phyloP scores from a whole-genome alignment of 2,329 filamentous ascomycete species.

The Xylaria sp. region DNA sequence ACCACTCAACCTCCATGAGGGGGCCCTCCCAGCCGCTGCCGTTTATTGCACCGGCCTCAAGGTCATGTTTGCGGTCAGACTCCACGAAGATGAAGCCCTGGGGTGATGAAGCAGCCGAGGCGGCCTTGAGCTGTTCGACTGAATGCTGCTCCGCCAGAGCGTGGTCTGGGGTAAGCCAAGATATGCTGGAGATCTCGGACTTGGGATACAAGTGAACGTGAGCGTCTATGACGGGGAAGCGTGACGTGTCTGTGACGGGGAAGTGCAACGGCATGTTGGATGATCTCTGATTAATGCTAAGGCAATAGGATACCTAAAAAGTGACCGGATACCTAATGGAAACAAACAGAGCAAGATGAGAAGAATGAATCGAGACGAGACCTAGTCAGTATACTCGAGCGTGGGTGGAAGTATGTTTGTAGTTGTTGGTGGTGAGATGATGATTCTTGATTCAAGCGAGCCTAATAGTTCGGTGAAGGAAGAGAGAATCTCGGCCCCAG shows the following conservation, averaged over 20 bases:
- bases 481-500: neutral
- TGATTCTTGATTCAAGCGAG: neutral
- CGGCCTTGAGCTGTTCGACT: conserved; percentile 55
- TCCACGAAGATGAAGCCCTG: conserved; percentile 78
- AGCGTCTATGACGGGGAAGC: conserved; percentile 69
- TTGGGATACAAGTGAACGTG: conserved; percentile 85
- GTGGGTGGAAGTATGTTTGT: no score
- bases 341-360: neutral
- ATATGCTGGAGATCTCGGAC: conserved; percentile 59
- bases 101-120: conserved; percentile 40
- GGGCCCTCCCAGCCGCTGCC: conserved; percentile 60
- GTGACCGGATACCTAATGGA: neutral
- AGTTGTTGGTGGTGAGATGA: no score
- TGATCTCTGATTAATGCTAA: neutral
- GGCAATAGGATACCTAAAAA: neutral
- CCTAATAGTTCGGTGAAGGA: neutral
- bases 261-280: conserved; percentile 22
- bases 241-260: conserved; percentile 8
- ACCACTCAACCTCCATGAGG: conserved; percentile 65
- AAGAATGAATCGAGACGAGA: neutral
- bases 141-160: conserved; percentile 61
- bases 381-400: no score
- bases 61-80: conserved; percentile 65
- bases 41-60: conserved; percentile 42
- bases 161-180: conserved; percentile 60